Evolutionary conservation across 2,329 filamentous ascomycete genomes (phyloP).

Genomic region (Pleoardoris graminearum): DNA sequence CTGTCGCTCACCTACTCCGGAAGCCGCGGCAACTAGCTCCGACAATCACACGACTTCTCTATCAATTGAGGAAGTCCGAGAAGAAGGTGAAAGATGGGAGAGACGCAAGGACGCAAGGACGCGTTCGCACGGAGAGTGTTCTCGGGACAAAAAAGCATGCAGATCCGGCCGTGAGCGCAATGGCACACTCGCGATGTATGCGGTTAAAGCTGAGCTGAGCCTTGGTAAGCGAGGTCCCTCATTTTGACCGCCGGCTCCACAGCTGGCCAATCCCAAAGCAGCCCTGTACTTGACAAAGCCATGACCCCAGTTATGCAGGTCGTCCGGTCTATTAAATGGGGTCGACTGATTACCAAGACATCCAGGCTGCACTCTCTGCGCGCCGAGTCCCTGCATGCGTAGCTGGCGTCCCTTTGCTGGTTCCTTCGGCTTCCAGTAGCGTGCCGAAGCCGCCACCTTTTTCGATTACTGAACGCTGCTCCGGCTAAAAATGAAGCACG

Average conservation of each 20-base stretch:
- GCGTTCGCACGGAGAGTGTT: neutral
- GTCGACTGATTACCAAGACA: neutral
- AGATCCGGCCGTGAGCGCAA: neutral
- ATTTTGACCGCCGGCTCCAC: neutral
- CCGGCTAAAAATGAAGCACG: neutral
- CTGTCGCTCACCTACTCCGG: neutral
- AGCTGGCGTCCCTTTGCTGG: neutral
- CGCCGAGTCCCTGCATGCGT: neutral
- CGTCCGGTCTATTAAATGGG: neutral
- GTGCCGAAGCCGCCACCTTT: neutral
- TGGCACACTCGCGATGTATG: slow-evolving; percentile 4
- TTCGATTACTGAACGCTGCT: slow-evolving; percentile 4
- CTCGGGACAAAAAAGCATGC: slow-evolving; percentile 2
- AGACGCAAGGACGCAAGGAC: neutral
- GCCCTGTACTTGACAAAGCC: neutral
- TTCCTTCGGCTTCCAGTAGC: neutral
- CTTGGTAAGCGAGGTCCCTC: slow-evolving; percentile 3
- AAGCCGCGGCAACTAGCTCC: neutral
- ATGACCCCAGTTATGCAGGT: neutral
- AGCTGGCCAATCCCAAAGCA: neutral
- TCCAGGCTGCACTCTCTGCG: neutral
- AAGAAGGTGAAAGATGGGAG: neutral
- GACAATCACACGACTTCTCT: neutral
- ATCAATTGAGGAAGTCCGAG: neutral
- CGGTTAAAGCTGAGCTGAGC: slow-evolving; percentile 3